A percentile compares a stretch with the other conserved stretches of the same genome.
phyloP scores from a whole-genome alignment of 2,329 filamentous ascomycete genomes.

The Aspergillus glaucus region DNA sequence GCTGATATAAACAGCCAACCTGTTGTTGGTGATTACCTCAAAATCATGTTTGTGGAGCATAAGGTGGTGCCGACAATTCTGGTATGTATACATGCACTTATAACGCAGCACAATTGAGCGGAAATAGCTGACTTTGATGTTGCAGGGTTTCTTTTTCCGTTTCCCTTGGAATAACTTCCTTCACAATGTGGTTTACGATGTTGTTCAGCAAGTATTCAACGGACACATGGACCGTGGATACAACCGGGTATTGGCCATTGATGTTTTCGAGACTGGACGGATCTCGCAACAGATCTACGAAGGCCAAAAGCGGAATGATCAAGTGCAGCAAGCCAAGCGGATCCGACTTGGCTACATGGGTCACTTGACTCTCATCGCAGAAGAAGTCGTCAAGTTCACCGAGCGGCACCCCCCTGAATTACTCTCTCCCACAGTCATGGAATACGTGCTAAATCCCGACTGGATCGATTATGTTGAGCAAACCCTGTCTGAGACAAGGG shows the following conservation, averaged over 20 bases:
- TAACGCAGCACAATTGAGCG: neutral
- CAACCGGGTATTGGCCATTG: conserved; percentile 82
- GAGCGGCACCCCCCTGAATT: conserved; percentile 87
- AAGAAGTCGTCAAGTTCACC: conserved; percentile 97
- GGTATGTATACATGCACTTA: conserved; percentile 51
- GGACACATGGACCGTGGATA: conserved; percentile 94
- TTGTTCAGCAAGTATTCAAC: conserved; percentile 98
- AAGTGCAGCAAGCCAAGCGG: conserved; percentile 72
- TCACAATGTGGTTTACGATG: conserved; percentile 98
- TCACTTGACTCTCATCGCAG: conserved; percentile 90
- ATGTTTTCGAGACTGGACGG: conserved; percentile 84
- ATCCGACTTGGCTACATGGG: conserved; percentile 98
- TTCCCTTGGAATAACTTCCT: conserved; percentile 99
- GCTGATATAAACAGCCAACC: conserved; percentile 59
- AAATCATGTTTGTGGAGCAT: conserved; percentile 94
- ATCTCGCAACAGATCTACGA: conserved; percentile 89
- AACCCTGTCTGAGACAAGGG: conserved; percentile 83
- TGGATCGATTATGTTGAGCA: conserved; percentile 96
- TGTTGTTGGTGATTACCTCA: conserved; percentile 89
- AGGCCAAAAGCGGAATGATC: conserved; percentile 80
- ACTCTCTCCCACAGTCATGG: conserved; percentile 74
- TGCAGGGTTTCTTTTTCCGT: conserved; percentile 89
- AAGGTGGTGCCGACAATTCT: conserved; percentile 91
- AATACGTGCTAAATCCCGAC: conserved; percentile 79
- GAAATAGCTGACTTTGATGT: neutral